phyloP scores from a whole-genome alignment of 202 grass and related monocot species.

The Schoenoplectus tabernaemontani region DNA sequence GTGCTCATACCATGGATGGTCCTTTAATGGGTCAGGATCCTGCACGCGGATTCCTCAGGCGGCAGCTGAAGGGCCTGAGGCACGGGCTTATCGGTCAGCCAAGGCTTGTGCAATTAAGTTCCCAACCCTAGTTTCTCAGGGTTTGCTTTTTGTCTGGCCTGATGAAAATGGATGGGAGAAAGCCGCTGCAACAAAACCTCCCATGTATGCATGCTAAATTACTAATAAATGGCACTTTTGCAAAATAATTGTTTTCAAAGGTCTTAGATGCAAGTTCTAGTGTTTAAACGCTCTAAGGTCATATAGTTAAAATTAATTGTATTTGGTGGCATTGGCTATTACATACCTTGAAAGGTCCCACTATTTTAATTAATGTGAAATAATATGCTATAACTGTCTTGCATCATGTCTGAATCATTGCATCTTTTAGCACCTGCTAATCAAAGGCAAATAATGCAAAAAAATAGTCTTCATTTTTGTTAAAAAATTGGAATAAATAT shows the following conservation, averaged over 20 bases:
- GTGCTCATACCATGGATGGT: slow-evolving; percentile 98
- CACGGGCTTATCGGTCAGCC: slow-evolving; percentile 40
- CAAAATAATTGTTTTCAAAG: background rate
- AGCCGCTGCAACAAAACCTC: slow-evolving; percentile 63
- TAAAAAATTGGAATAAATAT: background rate
- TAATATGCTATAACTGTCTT: background rate
- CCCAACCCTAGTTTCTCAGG: slow-evolving; percentile 79
- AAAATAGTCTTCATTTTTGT: background rate
- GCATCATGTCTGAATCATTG: background rate
- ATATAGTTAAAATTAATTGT: background rate
- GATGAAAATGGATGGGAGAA: slow-evolving; percentile 92
- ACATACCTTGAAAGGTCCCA: background rate
- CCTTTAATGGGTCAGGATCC: slow-evolving; percentile 61
- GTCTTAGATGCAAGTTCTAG: background rate
- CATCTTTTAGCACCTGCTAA: background rate
- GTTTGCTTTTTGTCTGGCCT: slow-evolving; percentile 89
- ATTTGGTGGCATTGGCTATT: background rate
- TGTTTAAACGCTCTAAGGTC: background rate
- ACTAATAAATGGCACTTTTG: background rate
- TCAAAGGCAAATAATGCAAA: background rate
- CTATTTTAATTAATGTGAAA: background rate
- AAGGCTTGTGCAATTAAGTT: slow-evolving; percentile 72
- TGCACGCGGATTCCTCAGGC: slow-evolving; percentile 89
- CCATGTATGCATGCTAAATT: slow-evolving; percentile 36
- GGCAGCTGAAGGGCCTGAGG: slow-evolving; percentile 48